These are phyloP conservation scores for Ophiostoma sp. DNA, from an alignment of 2,329 filamentous ascomycete genomes.

Conservation along the genomic window DNA sequence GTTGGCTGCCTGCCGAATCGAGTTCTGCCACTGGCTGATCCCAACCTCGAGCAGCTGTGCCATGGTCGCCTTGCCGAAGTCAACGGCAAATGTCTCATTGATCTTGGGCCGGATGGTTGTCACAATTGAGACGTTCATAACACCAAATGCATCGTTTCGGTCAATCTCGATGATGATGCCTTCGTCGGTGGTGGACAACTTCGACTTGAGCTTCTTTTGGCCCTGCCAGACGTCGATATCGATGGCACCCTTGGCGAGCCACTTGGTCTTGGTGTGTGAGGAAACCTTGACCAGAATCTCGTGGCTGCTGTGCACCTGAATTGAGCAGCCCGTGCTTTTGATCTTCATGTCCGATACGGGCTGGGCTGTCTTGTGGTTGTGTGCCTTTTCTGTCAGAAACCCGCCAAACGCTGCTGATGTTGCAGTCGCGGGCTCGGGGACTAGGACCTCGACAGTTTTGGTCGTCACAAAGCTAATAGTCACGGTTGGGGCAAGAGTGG, in stretches of 20 bases:
- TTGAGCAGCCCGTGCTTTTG: constrained; percentile 41
- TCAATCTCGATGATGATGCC: constrained; percentile 51
- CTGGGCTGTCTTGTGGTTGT: constrained; percentile 21
- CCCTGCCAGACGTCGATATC: constrained; percentile 51
- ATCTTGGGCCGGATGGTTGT: constrained; percentile 56
- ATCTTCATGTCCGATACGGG: constrained; percentile 29
- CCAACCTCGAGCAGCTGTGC: constrained; percentile 42
- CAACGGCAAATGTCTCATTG: constrained; percentile 55
- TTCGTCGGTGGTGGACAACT: constrained; percentile 44
- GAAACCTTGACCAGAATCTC: constrained; percentile 53
- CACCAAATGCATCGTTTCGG: constrained; percentile 51
- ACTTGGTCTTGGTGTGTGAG: constrained; percentile 46
- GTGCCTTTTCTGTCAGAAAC: constrained; percentile 38
- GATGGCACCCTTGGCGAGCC: constrained; percentile 54
- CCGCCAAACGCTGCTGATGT: constrained; percentile 35
- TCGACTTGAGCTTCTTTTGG: constrained; percentile 44
- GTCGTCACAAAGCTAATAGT: constrained; percentile 39
- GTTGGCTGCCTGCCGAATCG: constrained; percentile 41
- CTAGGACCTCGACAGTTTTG: constrained; percentile 33
- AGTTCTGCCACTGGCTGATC: constrained; percentile 33
- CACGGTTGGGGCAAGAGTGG: constrained; percentile 27
- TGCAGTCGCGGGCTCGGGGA: constrained; percentile 28
- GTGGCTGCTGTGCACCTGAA: constrained; percentile 42
- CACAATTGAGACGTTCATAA: constrained; percentile 53
- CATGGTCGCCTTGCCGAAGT: constrained; percentile 51